Conservation (phyloP, 441 rosid genomes). For the Pelargonium citronellum region DNA sequence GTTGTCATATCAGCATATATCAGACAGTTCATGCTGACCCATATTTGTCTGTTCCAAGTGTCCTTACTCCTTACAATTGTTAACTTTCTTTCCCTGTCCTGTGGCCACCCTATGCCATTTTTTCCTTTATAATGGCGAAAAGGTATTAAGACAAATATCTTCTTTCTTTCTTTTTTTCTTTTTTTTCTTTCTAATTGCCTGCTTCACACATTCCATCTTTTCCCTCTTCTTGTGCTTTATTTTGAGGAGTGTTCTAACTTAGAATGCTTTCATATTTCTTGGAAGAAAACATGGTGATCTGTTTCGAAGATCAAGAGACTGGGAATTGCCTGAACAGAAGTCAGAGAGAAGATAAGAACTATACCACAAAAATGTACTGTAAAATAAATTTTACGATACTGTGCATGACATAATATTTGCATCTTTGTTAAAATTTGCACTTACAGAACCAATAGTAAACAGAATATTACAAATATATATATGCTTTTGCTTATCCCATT, state of each 20-base stretch:
- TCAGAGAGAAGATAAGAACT: conserved; percentile 55
- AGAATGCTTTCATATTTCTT: conserved; percentile 26
- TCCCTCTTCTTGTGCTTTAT: conserved; percentile 12
- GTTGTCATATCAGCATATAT: not conserved
- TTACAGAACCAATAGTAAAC: not conserved
- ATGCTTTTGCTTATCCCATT: no score
- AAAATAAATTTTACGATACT: conserved; percentile 19
- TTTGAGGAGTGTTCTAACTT: conserved; percentile 21
- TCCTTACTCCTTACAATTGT: conserved; percentile 8
- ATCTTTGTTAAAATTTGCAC: conserved; percentile 1
- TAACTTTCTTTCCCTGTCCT: not conserved
- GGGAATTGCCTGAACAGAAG: conserved; percentile 70
- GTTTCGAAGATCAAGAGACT: conserved; percentile 75
- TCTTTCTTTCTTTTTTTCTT: not conserved
- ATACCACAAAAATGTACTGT: conserved; percentile 59
- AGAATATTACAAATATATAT: not conserved
- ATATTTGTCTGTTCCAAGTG: not conserved
- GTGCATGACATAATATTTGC: conserved; percentile 4
- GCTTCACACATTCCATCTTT: conserved; percentile 8
- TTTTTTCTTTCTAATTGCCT: not conserved
- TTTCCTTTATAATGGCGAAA: not conserved
- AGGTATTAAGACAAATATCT: not conserved
- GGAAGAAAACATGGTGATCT: conserved; percentile 90
- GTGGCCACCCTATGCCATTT: not conserved
- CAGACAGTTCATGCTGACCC: not conserved